Evolutionary conservation across 2,329 filamentous ascomycete species (phyloP).

Genomic region (Fusarium denticulatum): DNA sequence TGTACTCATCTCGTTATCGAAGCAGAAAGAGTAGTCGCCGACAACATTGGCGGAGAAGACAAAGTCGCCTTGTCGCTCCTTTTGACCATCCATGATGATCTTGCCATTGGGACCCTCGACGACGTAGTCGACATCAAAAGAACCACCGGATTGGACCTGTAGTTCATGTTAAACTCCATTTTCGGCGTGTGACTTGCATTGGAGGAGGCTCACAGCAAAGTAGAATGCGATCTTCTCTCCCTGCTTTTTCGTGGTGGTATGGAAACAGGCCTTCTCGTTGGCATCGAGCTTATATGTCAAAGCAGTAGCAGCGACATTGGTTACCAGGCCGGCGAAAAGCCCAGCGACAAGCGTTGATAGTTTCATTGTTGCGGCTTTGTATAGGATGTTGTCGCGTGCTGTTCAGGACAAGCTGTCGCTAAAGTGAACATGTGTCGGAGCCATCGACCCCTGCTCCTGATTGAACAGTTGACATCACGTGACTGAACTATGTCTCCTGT

Average conservation of each 20-base stretch:
- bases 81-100: slow-evolving; percentile 84
- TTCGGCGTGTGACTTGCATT: background rate
- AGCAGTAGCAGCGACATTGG: slow-evolving; percentile 83
- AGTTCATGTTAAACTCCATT: slow-evolving; percentile 20
- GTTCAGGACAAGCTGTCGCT: slow-evolving; percentile 47
- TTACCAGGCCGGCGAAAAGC: slow-evolving; percentile 76
- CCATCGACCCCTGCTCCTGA: background rate
- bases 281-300: slow-evolving; percentile 92
- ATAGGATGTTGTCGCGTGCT: slow-evolving; percentile 44
- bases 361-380: slow-evolving; percentile 65
- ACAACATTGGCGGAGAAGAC: slow-evolving; percentile 91
- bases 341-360: slow-evolving; percentile 68
- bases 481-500: background rate
- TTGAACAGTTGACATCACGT: background rate
- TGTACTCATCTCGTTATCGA: slow-evolving; percentile 98
- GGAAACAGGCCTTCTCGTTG: slow-evolving; percentile 97
- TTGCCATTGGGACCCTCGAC: slow-evolving; percentile 85
- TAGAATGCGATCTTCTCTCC: slow-evolving; percentile 96
- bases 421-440: slow-evolving; percentile 29
- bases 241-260: slow-evolving; percentile 77
- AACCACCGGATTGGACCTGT: slow-evolving; percentile 96
- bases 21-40: slow-evolving; percentile 97
- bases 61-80: slow-evolving; percentile 95
- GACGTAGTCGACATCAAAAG: slow-evolving; percentile 95
- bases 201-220: slow-evolving; percentile 80